These are phyloP conservation scores for Xylaria cubensis DNA, from an alignment of 495 filamentous ascomycete genomes.

Conservation along the genomic window DNA sequence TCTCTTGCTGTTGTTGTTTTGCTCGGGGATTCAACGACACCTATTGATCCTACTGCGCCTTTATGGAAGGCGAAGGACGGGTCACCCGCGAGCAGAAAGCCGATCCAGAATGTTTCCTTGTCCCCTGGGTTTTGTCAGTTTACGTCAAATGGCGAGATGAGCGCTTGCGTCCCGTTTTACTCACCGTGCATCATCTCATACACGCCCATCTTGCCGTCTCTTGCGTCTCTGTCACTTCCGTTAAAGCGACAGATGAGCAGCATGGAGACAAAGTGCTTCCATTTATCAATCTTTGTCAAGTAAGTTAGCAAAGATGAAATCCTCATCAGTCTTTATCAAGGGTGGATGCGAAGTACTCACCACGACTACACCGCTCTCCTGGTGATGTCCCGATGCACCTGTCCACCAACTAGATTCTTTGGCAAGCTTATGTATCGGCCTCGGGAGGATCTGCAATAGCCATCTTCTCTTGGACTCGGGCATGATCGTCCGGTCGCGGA, in stretches of 20 bases:
- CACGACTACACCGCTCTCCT: slow-evolving; percentile 42
- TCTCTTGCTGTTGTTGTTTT: not conserved
- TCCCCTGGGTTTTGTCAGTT: slow-evolving; percentile 28
- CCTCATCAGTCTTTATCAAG: not conserved
- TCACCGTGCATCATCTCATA: slow-evolving; percentile 40
- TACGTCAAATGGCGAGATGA: not conserved
- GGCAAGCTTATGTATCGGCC: slow-evolving; percentile 32
- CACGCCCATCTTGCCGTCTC: slow-evolving; percentile 40
- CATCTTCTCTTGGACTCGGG: slow-evolving; percentile 39
- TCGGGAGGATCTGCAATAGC: slow-evolving; percentile 35
- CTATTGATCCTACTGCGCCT: slow-evolving; percentile 40
- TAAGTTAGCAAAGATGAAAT: not conserved
- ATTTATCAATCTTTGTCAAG: slow-evolving; percentile 32
- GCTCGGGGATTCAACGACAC: slow-evolving; percentile 21
- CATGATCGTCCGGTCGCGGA: slow-evolving; percentile 48
- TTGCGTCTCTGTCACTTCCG: slow-evolving; percentile 32
- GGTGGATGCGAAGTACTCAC: slow-evolving; percentile 19
- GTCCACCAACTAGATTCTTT: slow-evolving; percentile 39
- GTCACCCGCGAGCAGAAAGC: slow-evolving; percentile 38
- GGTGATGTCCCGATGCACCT: slow-evolving; percentile 39
- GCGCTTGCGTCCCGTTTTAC: not conserved
- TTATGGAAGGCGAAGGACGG: slow-evolving; percentile 37
- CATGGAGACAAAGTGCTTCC: slow-evolving; percentile 36
- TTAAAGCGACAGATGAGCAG: slow-evolving; percentile 35
- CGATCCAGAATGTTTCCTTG: slow-evolving; percentile 47